These are phyloP conservation scores for Cordia subcordata DNA, from an alignment of 257 asterid species.

Conservation along the genomic window DNA sequence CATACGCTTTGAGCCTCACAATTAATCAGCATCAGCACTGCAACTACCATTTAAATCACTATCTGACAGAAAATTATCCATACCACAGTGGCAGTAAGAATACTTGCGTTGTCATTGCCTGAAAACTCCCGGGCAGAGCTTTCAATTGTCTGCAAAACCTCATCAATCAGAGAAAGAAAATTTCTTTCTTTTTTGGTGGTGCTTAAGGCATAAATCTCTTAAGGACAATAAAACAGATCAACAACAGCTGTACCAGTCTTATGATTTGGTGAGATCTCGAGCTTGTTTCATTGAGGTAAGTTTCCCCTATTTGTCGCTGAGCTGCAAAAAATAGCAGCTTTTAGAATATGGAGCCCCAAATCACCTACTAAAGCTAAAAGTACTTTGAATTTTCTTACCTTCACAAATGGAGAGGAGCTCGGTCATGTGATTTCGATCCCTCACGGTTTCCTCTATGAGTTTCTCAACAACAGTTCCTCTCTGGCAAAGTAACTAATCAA, in stretches of 20 bases:
- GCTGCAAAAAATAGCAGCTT: conserved; percentile 40
- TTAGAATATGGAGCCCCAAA: neutral
- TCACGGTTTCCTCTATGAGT: conserved; percentile 76
- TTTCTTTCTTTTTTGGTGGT: neutral
- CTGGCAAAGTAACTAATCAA: conserved; percentile 23
- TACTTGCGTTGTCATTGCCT: conserved; percentile 67
- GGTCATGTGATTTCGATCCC: conserved; percentile 75
- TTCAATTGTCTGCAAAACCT: conserved; percentile 71
- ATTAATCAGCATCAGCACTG: neutral
- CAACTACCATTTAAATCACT: too few relatives aligned
- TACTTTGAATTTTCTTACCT: conserved; percentile 37
- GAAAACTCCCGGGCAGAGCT: conserved; percentile 68
- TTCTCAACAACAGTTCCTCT: conserved; percentile 91
- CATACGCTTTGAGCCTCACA: conserved; percentile 5
- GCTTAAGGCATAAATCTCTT: neutral
- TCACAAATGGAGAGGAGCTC: conserved; percentile 83
- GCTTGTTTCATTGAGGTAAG: conserved; percentile 82
- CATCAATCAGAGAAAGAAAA: conserved; percentile 13
- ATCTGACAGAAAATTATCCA: conserved; percentile 13
- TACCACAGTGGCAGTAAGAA: conserved; percentile 91
- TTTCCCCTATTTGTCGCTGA: conserved; percentile 96
- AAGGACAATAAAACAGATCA: neutral
- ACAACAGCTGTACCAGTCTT: conserved; percentile 58
- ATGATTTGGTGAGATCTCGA: conserved; percentile 98
- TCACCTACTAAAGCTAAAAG: neutral